Evolutionary conservation across 2,329 filamentous ascomycete genomes (phyloP), one percentile per base, ranked within the genome.

Genomic region (Trichoderma cornu-damae): DNA sequence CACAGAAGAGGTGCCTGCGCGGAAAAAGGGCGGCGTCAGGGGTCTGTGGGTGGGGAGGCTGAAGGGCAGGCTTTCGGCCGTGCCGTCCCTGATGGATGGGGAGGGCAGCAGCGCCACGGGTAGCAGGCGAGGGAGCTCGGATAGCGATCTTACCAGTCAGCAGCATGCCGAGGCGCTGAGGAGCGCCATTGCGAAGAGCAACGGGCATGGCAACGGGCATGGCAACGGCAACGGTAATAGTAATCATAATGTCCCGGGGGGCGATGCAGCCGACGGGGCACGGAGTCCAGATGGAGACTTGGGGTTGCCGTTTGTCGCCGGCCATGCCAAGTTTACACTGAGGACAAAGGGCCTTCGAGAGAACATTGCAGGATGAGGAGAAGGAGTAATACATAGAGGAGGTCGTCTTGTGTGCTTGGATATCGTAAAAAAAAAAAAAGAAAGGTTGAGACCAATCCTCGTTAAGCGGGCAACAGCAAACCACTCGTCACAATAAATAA

Each of bases 11-110:
- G 70, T 86, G 2, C 84, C 84, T 0, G 80, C 81, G 65, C 75
- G 84, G 37, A 86, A 84, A 61, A 76, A 76, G 38, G 84, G 84
- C 11, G 84, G 83, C 8, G 78, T 87, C 0, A 72, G 82, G 26
- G 84, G 83, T 0, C 68, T 87, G 2, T 80, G 81, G 73, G 75
- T 75, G 0, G 80, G 80, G 0, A 70, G 77, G 30, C 63, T 79
- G 26, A 74, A 73, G 37, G 70, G 73, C 16, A 65, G 70, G 46
- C 59, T 69, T 58, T 67, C 67, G 1, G 65, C 62, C 12, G 61
- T 69, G 16, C 57, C 56, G 72, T 66, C 64, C 3, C 61, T 62
- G 9, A 60, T 65, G 22, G 40, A 62, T 5, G 65, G 74, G 7
- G 69, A 66, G 1, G 73, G 71, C 52, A 76, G 73, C 40, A 64